Evolutionary conservation across 2,329 filamentous ascomycete genomes (phyloP).

Genomic region (Epicoccum sorghinum): DNA sequence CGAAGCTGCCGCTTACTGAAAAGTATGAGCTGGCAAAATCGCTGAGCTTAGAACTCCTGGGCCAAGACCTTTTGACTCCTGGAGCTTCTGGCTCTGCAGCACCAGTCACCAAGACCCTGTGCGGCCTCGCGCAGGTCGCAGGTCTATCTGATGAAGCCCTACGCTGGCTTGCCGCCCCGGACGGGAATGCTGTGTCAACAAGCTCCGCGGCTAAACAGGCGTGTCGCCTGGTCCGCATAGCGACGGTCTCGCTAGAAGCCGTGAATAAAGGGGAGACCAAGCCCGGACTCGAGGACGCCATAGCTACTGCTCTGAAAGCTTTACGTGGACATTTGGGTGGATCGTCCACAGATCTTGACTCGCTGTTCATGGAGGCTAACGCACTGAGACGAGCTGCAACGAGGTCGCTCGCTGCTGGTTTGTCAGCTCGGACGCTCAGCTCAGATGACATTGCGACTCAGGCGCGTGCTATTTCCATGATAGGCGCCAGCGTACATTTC

Average conservation of each 20-base stretch:
- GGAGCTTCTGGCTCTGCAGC: conserved; percentile 1
- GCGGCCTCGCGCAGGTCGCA: conserved; percentile 44
- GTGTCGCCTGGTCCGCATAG: conserved; percentile 33
- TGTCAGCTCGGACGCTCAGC: conserved; percentile 8
- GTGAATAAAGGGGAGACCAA: conserved; percentile 25
- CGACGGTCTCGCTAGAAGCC: conserved; percentile 41
- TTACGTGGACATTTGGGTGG: conserved; percentile 41
- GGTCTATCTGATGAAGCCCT: conserved; percentile 42
- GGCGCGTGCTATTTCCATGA: conserved; percentile 27
- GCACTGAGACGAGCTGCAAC: conserved; percentile 41
- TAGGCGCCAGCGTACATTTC: conserved; percentile 42
- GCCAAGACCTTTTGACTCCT: conserved; percentile 1
- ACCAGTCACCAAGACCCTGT: conserved; percentile 27
- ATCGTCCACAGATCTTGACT: conserved; percentile 41
- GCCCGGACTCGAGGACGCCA: conserved; percentile 21
- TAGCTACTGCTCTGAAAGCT: conserved; percentile 32
- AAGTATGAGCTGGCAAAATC: conserved; percentile 50
- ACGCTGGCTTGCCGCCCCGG: conserved; percentile 35
- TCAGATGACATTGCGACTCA: conserved; percentile 13
- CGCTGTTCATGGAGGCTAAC: conserved; percentile 45
- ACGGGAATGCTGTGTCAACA: conserved; percentile 16
- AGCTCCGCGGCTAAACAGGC: conserved; percentile 33
- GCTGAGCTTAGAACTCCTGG: conserved; percentile 22
- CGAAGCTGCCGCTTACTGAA: conserved; percentile 38
- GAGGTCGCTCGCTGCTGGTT: conserved; percentile 26